Evolutionary conservation across 2,329 filamentous ascomycete species (phyloP).

Genomic region (Arthrobotrys musiformis): DNA sequence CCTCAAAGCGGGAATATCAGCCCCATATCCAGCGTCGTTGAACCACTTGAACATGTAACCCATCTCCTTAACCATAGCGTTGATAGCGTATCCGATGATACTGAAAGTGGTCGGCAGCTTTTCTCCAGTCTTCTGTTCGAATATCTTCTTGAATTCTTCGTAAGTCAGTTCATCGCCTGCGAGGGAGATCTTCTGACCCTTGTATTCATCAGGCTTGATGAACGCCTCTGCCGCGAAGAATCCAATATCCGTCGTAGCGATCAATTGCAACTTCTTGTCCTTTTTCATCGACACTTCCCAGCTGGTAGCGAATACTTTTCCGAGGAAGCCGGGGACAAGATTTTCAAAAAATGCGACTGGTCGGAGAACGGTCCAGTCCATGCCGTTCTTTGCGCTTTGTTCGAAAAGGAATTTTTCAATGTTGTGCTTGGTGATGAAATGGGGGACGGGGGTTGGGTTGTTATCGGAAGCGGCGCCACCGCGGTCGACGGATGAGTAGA

Average conservation of each 20-base stretch:
- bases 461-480: conserved; percentile 68
- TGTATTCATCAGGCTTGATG: conserved; percentile 62
- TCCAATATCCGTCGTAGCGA: conserved; percentile 65
- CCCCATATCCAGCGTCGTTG: conserved; percentile 59
- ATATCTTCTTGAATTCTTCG: conserved; percentile 60
- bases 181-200: conserved; percentile 63
- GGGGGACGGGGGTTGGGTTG: conserved; percentile 69
- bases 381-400: conserved; percentile 63
- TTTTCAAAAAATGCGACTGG: conserved; percentile 74
- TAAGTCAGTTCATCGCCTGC: conserved; percentile 66
- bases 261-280: conserved; percentile 63
- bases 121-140: conserved; percentile 59
- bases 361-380: conserved; percentile 72
- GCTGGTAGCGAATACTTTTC: conserved; percentile 62
- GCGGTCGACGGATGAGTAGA: conserved; percentile 74
- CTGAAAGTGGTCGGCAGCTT: conserved; percentile 60
- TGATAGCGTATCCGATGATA: conserved; percentile 44
- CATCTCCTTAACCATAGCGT: conserved; percentile 59
- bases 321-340: conserved; percentile 61
- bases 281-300: conserved; percentile 58
- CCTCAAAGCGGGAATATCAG: conserved; percentile 63
- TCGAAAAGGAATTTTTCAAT: conserved; percentile 73
- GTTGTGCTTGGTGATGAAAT: conserved; percentile 72
- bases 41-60: conserved; percentile 60
- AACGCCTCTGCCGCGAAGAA: conserved; percentile 65